These are phyloP conservation scores for Fusarium temperatum DNA, from an alignment of 2,329 filamentous ascomycete species.

Conservation along the genomic window DNA sequence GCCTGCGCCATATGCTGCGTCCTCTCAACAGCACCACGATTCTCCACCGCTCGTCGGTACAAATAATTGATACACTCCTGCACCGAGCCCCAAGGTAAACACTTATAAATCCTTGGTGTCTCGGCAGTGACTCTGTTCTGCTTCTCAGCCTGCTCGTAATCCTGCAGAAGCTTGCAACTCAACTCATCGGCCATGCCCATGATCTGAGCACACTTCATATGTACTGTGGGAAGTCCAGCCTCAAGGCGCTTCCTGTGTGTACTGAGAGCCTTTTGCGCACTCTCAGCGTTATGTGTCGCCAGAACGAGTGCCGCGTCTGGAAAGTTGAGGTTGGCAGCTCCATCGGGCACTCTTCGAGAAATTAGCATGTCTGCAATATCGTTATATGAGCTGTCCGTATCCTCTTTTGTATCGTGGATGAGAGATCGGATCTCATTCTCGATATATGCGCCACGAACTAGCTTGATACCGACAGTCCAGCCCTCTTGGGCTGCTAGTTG, in stretches of 20 bases:
- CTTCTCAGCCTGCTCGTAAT: constrained; percentile 33
- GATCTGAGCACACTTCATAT: constrained; percentile 61
- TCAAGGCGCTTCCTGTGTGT: constrained; percentile 54
- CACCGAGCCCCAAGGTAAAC: constrained; percentile 51
- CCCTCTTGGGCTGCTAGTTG: constrained; percentile 54
- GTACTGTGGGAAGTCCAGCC: constrained; percentile 41
- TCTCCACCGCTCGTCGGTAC: constrained; percentile 51
- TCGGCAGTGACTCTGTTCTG: constrained; percentile 12
- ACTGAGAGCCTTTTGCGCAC: constrained; percentile 52
- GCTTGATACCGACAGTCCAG: constrained; percentile 63
- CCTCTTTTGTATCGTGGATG: constrained; percentile 61
- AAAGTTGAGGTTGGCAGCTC: constrained; percentile 42
- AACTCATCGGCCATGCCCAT: constrained; percentile 68
- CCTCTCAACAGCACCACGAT: constrained; percentile 48
- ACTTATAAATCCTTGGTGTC: constrained; percentile 48
- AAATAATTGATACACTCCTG: constrained; percentile 51
- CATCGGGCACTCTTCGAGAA: constrained; percentile 42
- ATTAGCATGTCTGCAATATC: constrained; percentile 57
- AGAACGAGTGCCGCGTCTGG: constrained; percentile 59
- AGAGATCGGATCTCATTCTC: constrained; percentile 56
- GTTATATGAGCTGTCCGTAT: constrained; percentile 62
- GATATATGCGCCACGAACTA: constrained; percentile 66
- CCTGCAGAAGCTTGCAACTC: constrained; percentile 57
- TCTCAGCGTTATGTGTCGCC: constrained; percentile 61
- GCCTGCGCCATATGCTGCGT: constrained; percentile 44